Conservation (phyloP, 495 filamentous ascomycete species). For the Pseudomonodictys pantanalensis region DNA sequence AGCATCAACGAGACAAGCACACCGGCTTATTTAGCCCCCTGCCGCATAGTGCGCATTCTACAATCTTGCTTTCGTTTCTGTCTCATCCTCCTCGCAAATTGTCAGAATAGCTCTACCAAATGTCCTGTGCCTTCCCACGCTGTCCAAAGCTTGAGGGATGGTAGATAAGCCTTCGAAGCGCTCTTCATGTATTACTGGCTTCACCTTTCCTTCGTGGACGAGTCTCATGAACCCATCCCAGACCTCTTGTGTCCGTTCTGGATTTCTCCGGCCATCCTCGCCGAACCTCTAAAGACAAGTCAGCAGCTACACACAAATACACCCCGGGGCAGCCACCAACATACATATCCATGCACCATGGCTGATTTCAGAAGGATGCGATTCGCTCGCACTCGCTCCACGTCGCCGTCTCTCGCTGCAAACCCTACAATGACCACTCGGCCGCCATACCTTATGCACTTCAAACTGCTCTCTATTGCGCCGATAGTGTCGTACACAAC, state of each 20-base stretch:
- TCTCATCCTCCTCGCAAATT: constrained; percentile 25
- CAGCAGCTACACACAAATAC: too few relatives aligned
- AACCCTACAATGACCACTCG: constrained; percentile 40
- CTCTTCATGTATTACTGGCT: constrained; percentile 37
- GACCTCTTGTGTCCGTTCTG: constrained; percentile 30
- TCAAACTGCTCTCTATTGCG: constrained; percentile 23
- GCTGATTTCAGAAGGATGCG: constrained; percentile 37
- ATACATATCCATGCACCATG: constrained; percentile 40
- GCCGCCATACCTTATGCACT: constrained; percentile 36
- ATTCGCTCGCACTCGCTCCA: constrained; percentile 40
- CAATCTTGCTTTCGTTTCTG: background rate
- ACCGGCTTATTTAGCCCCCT: too few relatives aligned
- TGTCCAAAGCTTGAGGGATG: constrained; percentile 33
- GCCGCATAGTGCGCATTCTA: constrained; percentile 4
- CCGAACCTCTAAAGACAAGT: constrained; percentile 43
- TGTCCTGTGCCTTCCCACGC: constrained; percentile 30
- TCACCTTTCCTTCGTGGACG: constrained; percentile 34
- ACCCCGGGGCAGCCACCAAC: too few relatives aligned
- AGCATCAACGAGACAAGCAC: too few relatives aligned
- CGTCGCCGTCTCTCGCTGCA: constrained; percentile 39
- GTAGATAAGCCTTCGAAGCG: constrained; percentile 34
- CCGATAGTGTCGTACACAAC: constrained; percentile 34
- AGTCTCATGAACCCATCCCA: constrained; percentile 41
- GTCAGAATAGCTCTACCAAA: constrained; percentile 39
- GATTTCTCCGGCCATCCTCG: constrained; percentile 38